Conservation (phyloP, 2,329 filamentous ascomycete species). For the Fusarium sp. region DNA sequence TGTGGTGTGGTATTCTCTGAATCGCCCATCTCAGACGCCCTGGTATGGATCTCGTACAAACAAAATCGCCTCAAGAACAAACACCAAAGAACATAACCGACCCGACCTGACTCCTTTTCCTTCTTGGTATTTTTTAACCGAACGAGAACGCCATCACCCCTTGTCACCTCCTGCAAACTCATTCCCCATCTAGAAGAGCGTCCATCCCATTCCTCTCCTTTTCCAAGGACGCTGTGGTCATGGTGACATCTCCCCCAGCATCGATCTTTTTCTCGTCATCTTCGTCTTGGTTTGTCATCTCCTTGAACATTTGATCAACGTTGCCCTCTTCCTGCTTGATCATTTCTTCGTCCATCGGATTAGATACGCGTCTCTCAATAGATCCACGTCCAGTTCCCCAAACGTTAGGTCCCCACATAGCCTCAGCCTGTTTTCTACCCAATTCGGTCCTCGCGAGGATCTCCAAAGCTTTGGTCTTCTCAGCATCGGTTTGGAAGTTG, state of each 20-base stretch:
- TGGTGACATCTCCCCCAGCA: slow-evolving; percentile 41
- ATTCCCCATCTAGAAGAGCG: slow-evolving; percentile 56
- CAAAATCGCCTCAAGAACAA: slow-evolving; percentile 18
- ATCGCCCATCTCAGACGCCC: slow-evolving; percentile 6
- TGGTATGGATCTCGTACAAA: slow-evolving; percentile 16
- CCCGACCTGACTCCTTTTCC: slow-evolving; percentile 34
- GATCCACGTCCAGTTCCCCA: slow-evolving; percentile 52
- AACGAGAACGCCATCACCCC: slow-evolving; percentile 36
- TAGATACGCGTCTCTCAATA: slow-evolving; percentile 42
- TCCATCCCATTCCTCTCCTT: slow-evolving; percentile 59
- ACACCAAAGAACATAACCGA: slow-evolving; percentile 9
- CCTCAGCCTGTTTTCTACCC: slow-evolving; percentile 60
- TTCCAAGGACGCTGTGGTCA: slow-evolving; percentile 56
- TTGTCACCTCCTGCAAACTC: slow-evolving; percentile 15
- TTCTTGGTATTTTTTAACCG: slow-evolving; percentile 35
- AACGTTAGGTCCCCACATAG: slow-evolving; percentile 60
- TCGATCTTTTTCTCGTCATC: slow-evolving; percentile 53
- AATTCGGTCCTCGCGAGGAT: slow-evolving; percentile 61
- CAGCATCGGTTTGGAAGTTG: slow-evolving; percentile 55
- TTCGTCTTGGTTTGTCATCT: slow-evolving; percentile 64
- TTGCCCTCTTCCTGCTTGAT: slow-evolving; percentile 55
- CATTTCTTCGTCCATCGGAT: slow-evolving; percentile 42
- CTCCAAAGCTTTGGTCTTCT: slow-evolving; percentile 62
- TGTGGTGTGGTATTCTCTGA: background rate
- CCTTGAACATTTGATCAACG: slow-evolving; percentile 65